A percentile compares a stretch with the other conserved stretches of the same genome.
Conservation (phyloP, 1,139 yeast genomes). For the Sugiyamaella castrensis region DNA sequence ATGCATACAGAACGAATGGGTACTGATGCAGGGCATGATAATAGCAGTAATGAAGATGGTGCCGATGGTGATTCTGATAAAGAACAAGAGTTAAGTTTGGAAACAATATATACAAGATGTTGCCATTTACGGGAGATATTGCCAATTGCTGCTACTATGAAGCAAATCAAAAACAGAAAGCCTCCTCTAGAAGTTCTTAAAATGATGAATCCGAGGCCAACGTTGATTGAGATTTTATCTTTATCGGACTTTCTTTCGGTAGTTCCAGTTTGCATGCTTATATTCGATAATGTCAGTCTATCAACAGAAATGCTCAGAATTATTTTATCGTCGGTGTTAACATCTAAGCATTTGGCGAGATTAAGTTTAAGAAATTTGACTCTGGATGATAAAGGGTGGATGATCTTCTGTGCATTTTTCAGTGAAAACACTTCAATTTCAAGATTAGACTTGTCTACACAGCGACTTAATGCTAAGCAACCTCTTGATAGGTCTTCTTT, state of each 20-base stretch:
- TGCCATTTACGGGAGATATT: slow-evolving; percentile 89
- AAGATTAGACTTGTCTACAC: slow-evolving; percentile 58
- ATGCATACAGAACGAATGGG: slow-evolving; percentile 24
- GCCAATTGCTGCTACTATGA: slow-evolving; percentile 88
- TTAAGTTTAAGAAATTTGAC: slow-evolving; percentile 76
- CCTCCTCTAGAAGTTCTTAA: slow-evolving; percentile 75
- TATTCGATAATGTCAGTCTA: slow-evolving; percentile 79
- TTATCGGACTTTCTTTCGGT: slow-evolving; percentile 85
- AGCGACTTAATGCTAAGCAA: slow-evolving; percentile 15
- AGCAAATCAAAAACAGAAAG: slow-evolving; percentile 73
- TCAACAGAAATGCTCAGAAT: slow-evolving; percentile 77
- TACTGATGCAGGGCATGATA: slow-evolving; percentile 25
- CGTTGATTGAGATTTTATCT: slow-evolving; percentile 81
- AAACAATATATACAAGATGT: slow-evolving; percentile 70
- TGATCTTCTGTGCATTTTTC: slow-evolving; percentile 66
- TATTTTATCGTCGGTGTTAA: slow-evolving; percentile 58
- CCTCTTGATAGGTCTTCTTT: slow-evolving; percentile 50
- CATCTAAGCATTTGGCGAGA: slow-evolving; percentile 60
- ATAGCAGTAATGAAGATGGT: slow-evolving; percentile 8
- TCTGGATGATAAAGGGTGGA: slow-evolving; percentile 72
- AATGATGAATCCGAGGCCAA: slow-evolving; percentile 85
- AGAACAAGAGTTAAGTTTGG: slow-evolving; percentile 26
- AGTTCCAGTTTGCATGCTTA: slow-evolving; percentile 73
- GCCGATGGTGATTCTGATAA: slow-evolving; percentile 19
- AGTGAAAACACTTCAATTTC: slow-evolving; percentile 54